Conservation (phyloP, 2,329 filamentous ascomycete species). For the Talaromyces sp. region DNA sequence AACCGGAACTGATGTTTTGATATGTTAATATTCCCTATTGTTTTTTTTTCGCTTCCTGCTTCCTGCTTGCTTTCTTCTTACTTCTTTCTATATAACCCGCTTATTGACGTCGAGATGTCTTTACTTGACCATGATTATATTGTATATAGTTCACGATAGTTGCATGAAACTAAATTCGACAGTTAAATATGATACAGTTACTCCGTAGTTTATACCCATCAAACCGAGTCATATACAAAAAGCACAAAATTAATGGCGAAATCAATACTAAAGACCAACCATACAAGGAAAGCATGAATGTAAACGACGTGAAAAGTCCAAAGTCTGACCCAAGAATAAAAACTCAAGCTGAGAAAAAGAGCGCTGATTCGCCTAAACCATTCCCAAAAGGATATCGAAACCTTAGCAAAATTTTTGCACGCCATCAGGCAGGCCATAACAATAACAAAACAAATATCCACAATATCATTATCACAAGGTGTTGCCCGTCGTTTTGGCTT, state of each 20-base stretch:
- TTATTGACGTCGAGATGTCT: background rate
- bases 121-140: background rate
- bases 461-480: background rate
- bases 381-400: constrained; percentile 2
- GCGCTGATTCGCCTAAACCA: background rate
- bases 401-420: background rate
- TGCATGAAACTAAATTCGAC: background rate
- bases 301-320: background rate
- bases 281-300: background rate
- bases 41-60: background rate
- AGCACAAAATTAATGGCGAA: background rate
- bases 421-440: background rate
- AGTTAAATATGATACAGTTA: background rate
- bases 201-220: background rate
- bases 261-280: background rate
- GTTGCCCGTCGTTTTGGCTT: background rate
- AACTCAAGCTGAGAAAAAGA: background rate
- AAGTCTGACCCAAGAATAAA: background rate
- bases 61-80: background rate
- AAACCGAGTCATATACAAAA: background rate
- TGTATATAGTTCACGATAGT: constrained; percentile 5
- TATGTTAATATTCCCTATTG: background rate
- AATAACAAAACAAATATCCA: background rate
- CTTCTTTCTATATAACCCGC: background rate
- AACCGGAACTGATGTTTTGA: background rate